Conservation (phyloP, 2,329 filamentous ascomycete genomes). For the Hirsutella rhossiliensis region DNA sequence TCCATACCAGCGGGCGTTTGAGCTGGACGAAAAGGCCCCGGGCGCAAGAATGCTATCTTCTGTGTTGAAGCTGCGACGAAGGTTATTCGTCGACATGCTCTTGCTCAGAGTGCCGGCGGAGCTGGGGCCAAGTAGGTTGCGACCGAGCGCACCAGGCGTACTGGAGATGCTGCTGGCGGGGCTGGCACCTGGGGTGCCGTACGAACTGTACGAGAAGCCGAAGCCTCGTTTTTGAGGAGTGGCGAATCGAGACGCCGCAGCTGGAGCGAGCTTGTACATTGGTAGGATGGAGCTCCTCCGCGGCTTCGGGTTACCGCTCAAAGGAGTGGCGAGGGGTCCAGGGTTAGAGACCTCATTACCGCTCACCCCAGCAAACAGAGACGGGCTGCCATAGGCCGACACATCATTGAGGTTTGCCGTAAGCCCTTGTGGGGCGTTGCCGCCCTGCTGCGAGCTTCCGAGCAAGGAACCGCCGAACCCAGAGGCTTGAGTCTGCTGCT, state of each 20-base stretch:
- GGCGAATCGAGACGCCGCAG: slow-evolving; percentile 63
- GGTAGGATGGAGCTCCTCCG: slow-evolving; percentile 72
- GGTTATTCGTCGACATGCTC: slow-evolving; percentile 78
- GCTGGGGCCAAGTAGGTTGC: slow-evolving; percentile 54
- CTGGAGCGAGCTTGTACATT: slow-evolving; percentile 77
- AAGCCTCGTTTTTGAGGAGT: slow-evolving; percentile 82
- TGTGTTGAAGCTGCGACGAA: slow-evolving; percentile 68
- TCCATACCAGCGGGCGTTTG: slow-evolving; percentile 51
- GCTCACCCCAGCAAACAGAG: slow-evolving; percentile 67
- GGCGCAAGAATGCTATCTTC: slow-evolving; percentile 81
- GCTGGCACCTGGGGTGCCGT: slow-evolving; percentile 66
- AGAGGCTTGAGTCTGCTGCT: slow-evolving; percentile 35
- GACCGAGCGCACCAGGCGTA: slow-evolving; percentile 55
- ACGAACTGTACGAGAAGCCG: slow-evolving; percentile 87
- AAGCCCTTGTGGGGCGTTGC: slow-evolving; percentile 49
- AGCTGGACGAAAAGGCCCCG: slow-evolving; percentile 66
- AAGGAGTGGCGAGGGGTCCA: slow-evolving; percentile 82
- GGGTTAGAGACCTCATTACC: slow-evolving; percentile 55
- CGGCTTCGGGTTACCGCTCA: slow-evolving; percentile 62
- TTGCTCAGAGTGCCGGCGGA: slow-evolving; percentile 65
- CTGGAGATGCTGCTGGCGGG: slow-evolving; percentile 51
- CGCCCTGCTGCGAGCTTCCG: slow-evolving; percentile 35
- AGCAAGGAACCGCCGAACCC: slow-evolving; percentile 44
- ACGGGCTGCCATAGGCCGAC: slow-evolving; percentile 83
- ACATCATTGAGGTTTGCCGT: slow-evolving; percentile 71